phyloP scores from a whole-genome alignment of 768 basidiomycete genomes.

The Paxillus rubicundulus region DNA sequence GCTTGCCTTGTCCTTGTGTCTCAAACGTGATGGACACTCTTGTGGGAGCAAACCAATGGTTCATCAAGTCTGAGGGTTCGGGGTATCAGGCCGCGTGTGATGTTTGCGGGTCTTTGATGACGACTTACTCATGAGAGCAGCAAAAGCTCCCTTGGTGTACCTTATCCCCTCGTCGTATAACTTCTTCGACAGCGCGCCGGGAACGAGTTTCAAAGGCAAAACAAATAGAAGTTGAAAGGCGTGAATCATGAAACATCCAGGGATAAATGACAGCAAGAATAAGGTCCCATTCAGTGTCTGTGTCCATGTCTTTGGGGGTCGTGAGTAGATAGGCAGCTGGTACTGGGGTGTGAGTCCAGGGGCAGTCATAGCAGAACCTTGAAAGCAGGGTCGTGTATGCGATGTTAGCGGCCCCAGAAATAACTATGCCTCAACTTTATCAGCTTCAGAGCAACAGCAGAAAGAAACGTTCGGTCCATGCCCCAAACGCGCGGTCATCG shows the following conservation, averaged over 20 bases:
- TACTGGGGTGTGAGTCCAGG: slow-evolving; percentile 25
- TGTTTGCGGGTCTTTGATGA: background rate
- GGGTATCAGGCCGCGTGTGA: background rate
- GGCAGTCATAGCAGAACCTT: slow-evolving; percentile 19
- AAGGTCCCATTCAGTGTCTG: slow-evolving; percentile 48
- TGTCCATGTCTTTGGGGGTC: slow-evolving; percentile 53
- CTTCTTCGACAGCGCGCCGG: slow-evolving; percentile 51
- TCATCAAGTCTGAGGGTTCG: slow-evolving; percentile 61
- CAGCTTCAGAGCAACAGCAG: background rate
- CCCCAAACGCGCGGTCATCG: slow-evolving; percentile 1
- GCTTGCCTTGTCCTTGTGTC: slow-evolving; percentile 59
- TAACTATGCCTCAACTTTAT: slow-evolving; percentile 7
- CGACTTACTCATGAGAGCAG: slow-evolving; percentile 63
- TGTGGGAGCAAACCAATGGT: slow-evolving; percentile 81
- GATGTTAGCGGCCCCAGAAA: background rate
- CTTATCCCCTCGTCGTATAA: slow-evolving; percentile 70
- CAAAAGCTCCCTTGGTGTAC: slow-evolving; percentile 83
- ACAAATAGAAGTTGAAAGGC: slow-evolving; percentile 69
- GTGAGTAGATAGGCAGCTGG: slow-evolving; percentile 49
- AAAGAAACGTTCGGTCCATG: background rate
- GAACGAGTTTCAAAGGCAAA: slow-evolving; percentile 62
- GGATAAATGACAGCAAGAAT: slow-evolving; percentile 57
- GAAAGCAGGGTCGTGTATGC: background rate
- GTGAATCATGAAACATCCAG: slow-evolving; percentile 69
- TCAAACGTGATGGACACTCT: slow-evolving; percentile 72